phyloP scores from a whole-genome alignment of 192 early-diverging fungal genomes.

The Coemansia sp. region DNA sequence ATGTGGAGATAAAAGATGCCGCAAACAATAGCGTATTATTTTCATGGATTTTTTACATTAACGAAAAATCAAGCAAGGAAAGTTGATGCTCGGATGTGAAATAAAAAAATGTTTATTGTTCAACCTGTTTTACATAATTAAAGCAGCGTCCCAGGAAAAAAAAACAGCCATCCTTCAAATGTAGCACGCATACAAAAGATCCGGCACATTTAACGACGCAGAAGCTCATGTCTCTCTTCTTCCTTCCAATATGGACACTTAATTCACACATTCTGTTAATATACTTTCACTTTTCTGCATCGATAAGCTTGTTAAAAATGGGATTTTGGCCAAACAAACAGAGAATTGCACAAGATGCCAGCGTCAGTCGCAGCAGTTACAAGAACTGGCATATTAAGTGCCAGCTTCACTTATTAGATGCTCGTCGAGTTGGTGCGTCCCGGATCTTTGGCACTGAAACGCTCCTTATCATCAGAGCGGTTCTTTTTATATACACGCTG shows the following conservation, averaged over 20 bases:
- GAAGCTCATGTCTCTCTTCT: neutral
- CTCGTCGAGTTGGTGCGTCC: constrained; percentile 22
- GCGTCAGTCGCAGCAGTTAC: neutral
- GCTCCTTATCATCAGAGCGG: constrained; percentile 11
- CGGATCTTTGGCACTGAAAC: constrained; percentile 19
- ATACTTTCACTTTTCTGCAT: neutral
- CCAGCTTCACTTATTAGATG: constrained; percentile 31
- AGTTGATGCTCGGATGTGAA: neutral
- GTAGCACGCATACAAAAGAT: too few species aligned
- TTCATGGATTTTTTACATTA: neutral
- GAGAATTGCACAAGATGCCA: neutral
- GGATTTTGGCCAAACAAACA: neutral
- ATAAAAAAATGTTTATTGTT: neutral
- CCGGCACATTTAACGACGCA: neutral
- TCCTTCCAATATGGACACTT: neutral
- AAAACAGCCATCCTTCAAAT: neutral
- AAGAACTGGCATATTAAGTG: constrained; percentile 16
- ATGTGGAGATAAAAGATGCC: too few species aligned
- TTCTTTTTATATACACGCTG: constrained; percentile 34
- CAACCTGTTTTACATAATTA: neutral
- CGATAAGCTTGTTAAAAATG: neutral
- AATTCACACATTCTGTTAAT: neutral
- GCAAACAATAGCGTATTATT: too few species aligned
- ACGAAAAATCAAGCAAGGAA: neutral
- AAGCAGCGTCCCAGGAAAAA: neutral